phyloP scores from a whole-genome alignment of 2,329 filamentous ascomycete species.

The Dendrostoma leiphaemia region DNA sequence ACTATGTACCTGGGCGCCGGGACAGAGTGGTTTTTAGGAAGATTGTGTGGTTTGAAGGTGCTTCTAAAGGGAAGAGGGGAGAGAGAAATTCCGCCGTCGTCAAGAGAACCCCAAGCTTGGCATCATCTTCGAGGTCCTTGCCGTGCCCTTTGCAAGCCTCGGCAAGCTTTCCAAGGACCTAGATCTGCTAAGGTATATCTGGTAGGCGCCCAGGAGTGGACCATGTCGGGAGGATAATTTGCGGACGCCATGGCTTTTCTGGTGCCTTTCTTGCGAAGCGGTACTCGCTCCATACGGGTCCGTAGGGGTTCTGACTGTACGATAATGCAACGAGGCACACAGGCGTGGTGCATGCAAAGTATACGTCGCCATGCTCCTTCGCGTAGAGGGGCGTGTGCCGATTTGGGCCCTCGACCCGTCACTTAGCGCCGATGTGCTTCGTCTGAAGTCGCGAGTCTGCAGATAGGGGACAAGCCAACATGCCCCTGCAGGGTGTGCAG shows the following conservation, averaged over 20 bases:
- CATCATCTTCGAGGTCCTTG: background rate
- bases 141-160: background rate
- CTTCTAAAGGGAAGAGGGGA: background rate
- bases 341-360: background rate
- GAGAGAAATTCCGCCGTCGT: background rate
- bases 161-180: background rate
- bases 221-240: background rate
- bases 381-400: background rate
- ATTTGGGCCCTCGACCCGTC: background rate
- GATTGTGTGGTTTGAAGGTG: no score
- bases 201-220: background rate
- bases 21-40: no score
- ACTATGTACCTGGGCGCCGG: no score
- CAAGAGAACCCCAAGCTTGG: background rate
- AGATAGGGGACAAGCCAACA: background rate
- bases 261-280: background rate
- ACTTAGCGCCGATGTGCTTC: constrained; percentile 5
- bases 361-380: no score
- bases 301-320: no score
- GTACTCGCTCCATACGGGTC: no score
- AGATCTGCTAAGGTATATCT: background rate
- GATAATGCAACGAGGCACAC: background rate
- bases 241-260: background rate
- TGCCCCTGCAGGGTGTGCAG: background rate
- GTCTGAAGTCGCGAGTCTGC: background rate